Evolutionary conservation across 768 basidiomycete species (phyloP).

Genomic region (Boletales sp.): DNA sequence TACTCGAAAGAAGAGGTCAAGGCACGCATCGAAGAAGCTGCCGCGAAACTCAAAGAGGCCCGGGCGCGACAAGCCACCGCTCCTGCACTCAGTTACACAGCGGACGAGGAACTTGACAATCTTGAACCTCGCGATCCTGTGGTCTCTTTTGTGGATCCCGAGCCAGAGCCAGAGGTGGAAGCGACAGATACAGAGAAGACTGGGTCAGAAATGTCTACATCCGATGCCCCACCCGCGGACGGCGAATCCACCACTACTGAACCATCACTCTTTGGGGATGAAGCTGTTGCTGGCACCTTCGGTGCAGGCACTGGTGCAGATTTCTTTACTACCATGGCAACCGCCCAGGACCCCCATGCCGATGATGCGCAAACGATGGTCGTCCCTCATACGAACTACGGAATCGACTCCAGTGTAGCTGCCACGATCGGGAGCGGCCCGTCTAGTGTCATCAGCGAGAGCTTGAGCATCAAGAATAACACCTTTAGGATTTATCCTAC

Average conservation of each 20-base stretch:
- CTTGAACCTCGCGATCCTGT: slow-evolving; percentile 66
- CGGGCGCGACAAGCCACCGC: slow-evolving; percentile 25
- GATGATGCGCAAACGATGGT: slow-evolving; percentile 38
- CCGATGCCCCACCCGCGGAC: slow-evolving; percentile 63
- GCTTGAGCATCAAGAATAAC: slow-evolving; percentile 56
- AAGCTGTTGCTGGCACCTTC: slow-evolving; percentile 53
- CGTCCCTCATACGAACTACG: slow-evolving; percentile 78
- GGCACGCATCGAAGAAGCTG: slow-evolving; percentile 73
- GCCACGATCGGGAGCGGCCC: slow-evolving; percentile 93
- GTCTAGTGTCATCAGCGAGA: slow-evolving; percentile 62
- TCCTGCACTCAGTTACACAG: slow-evolving; percentile 28
- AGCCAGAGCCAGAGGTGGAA: slow-evolving; percentile 30
- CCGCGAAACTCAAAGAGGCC: slow-evolving; percentile 63
- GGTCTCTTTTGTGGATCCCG: slow-evolving; percentile 80
- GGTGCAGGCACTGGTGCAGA: slow-evolving; percentile 60
- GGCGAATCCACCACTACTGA: slow-evolving; percentile 83
- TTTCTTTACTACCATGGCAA: slow-evolving; percentile 83
- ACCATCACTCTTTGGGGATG: slow-evolving; percentile 85
- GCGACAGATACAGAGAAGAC: slow-evolving; percentile 32
- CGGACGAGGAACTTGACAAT: slow-evolving; percentile 40
- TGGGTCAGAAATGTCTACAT: slow-evolving; percentile 69
- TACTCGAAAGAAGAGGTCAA: slow-evolving; percentile 89
- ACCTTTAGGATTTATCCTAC: slow-evolving; percentile 88
- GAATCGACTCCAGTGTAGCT: slow-evolving; percentile 85
- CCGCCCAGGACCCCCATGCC: slow-evolving; percentile 41